Evolutionary conservation across 202 grass and related monocot genomes (phyloP), one percentile per base, ranked within the genome.

Genomic region (Zoysia matrella): DNA sequence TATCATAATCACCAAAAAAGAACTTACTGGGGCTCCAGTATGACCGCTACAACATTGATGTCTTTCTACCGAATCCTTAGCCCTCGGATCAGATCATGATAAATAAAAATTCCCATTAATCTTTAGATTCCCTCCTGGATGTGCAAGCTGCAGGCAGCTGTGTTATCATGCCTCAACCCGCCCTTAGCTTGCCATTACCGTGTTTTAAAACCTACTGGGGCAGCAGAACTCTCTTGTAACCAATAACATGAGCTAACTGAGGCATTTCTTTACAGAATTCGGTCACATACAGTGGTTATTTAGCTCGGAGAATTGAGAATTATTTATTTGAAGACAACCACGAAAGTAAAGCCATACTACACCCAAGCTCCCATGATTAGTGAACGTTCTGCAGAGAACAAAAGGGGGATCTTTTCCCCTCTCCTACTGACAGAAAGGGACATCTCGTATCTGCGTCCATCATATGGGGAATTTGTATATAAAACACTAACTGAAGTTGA

Each of bases 361-460:
- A 75, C 56, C 75, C 54, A 88, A 76, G 63, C 63, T 71, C 22
- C 22, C 55, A 80, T 80, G 47, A 88, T 84, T 55, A 80, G 55
- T 69, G 15, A 75, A 69, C 81, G 58, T 88, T 84, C 47, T 88
- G 52, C 54, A 22, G 22, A 22, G 22, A 22, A 22, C 22, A 22
- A 22, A 22, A 22, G 22, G 74, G 8, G n/a, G 2, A 2, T 15
- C 52, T 51, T 18, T 77, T 11, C 10, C 41, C 22, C 8, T 36
- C 18, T 16, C 70, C 43, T 51, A 79, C 69, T 68, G 60, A 79
- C 15, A 62, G 80, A 88, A 54, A 79, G 74, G 16, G 74, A 83
- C 86, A 83, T 74, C 47, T 74, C 45, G 13, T 61, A 45, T 47
- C 79, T 75, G 47, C 62, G 62, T 41, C 52, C 63, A 83, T 88